phyloP scores from a whole-genome alignment of 176 grass and related monocot genomes.

The Rhynchospora tenuis region DNA sequence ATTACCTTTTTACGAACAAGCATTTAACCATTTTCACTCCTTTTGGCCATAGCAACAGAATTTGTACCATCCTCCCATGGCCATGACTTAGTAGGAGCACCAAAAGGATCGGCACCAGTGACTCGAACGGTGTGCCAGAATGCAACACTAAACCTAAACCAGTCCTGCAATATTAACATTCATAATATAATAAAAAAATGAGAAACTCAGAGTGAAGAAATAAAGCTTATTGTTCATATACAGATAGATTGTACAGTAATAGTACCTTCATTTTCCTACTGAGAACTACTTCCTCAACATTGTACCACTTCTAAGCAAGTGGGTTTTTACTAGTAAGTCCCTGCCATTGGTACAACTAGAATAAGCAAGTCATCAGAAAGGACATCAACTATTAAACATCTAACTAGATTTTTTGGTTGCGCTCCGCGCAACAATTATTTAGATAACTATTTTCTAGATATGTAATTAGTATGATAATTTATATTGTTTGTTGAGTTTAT shows the following conservation, averaged over 20 bases:
- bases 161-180: constrained; percentile 46
- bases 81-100: constrained; percentile 80
- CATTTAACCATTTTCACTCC: too few species aligned
- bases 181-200: not conserved
- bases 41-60: constrained; percentile 84
- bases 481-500: too few species aligned
- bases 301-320: constrained; percentile 93
- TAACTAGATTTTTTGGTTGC: too few species aligned
- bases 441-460: too few species aligned
- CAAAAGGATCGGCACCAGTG: constrained; percentile 79
- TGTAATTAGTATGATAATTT: too few species aligned
- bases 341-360: constrained; percentile 27
- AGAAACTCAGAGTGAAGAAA: not conserved
- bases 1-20: too few species aligned
- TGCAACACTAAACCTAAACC: constrained; percentile 83
- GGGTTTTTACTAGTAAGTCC: constrained; percentile 68
- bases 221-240: not conserved
- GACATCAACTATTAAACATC: too few species aligned
- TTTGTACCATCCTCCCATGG: constrained; percentile 95
- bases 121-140: constrained; percentile 90
- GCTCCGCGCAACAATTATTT: too few species aligned
- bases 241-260: not conserved
- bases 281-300: constrained; percentile 81
- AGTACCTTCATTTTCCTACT: constrained; percentile 93
- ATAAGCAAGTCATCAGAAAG: not conserved